Conservation (phyloP, 2,329 filamentous ascomycete species). For the Coniochaeta prunicola region DNA sequence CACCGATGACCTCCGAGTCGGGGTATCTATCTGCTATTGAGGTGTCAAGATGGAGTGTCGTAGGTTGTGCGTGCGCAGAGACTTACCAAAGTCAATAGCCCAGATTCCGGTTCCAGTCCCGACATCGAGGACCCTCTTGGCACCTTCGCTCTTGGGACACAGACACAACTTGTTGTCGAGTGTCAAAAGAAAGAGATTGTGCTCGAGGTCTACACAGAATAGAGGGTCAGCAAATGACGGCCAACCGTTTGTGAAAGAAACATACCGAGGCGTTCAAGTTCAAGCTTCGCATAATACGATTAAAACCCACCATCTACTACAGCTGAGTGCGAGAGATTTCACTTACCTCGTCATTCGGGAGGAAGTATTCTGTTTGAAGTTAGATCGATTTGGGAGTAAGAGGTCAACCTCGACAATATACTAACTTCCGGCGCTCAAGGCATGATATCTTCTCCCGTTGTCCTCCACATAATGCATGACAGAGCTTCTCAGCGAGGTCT, state of each 20-base stretch:
- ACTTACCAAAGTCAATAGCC: conserved; percentile 10
- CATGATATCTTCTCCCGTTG: conserved; percentile 13
- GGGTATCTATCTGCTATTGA: conserved; percentile 8
- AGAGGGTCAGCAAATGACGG: not conserved
- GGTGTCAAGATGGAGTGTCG: not conserved
- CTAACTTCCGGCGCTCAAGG: conserved; percentile 12
- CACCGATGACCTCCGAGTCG: conserved; percentile 9
- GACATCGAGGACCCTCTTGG: conserved; percentile 12
- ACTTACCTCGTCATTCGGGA: conserved; percentile 5
- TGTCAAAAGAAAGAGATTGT: conserved; percentile 11
- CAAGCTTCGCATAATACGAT: not conserved
- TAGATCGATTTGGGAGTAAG: not conserved
- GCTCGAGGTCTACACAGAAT: conserved; percentile 10
- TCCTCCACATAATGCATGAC: conserved; percentile 10
- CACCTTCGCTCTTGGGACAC: conserved; percentile 8
- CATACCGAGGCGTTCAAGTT: not conserved
- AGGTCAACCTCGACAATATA: not conserved
- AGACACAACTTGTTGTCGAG: conserved; percentile 8
- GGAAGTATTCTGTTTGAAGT: conserved; percentile 4
- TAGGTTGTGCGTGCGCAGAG: not conserved
- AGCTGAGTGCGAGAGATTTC: not conserved
- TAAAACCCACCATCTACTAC: not conserved
- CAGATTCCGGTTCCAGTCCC: conserved; percentile 14
- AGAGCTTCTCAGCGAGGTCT: conserved; percentile 7
- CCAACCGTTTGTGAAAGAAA: not conserved